Evolutionary conservation across 495 filamentous ascomycete genomes (phyloP), one percentile per base, ranked within the genome.

Genomic region (Neurospora sp.): DNA sequence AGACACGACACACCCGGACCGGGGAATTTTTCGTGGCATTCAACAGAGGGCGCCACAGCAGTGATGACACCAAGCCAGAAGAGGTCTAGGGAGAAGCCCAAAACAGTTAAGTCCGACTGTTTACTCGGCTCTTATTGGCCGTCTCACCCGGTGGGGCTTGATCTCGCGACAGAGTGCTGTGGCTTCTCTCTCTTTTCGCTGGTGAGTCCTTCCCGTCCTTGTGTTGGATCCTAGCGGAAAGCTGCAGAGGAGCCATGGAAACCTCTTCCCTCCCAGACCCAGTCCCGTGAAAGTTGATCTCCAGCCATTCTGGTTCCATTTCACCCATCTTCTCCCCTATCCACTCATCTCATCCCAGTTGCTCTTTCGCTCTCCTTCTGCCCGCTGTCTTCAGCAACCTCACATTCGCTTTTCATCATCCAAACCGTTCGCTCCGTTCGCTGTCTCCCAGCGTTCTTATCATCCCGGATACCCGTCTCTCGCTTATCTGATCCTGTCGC

Each of bases 231-330:
- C 28, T 66, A 15, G 54, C 28, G 28, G 54, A 66, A 66, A 36
- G 13, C 28, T 34, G 28, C 54, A 62, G 54, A 62, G 70, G 70
- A 45, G 11, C 69, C 72, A 69, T 71, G 73, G 74, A 77, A 71
- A 73, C 62, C 42, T 69, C 43, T 48, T 72, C 69, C 28, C 54
- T 71, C 45, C 74, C 74, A 77, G 76, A 73, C 78, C 74, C 43
- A 66, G 45, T 73, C 76, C 74, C 43, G 59, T 39, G 19, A 70
- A 39, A 70, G 34, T 39, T 39, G 70, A 71, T 42, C 38, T 37
- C 28, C 71, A 42, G 19, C 71, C 71, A 34, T 36, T 34, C n/a
- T 34, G 24, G 42, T 72, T 59, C 42, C 71, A 28, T 72, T 21
- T 40, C 19, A 34, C 43, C 70, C 36, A 45, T 71, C 70, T 45